Percentiles rank a stretch among this genome's conserved stretches.
Conservation (phyloP, 176 grass and related monocot genomes). For the Secale cereale region DNA sequence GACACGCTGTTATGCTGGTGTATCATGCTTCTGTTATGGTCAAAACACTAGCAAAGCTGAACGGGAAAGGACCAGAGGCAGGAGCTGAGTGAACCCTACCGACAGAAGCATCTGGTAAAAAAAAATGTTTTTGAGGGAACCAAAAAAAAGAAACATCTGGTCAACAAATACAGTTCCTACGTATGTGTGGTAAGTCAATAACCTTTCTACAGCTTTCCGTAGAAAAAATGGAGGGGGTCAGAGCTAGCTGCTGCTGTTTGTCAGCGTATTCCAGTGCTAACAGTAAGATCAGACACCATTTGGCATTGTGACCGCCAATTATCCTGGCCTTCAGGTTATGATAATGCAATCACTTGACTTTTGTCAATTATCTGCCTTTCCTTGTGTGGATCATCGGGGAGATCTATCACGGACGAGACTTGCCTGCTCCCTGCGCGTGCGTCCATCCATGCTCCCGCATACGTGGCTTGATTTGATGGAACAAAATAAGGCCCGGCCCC, state of each 20-base stretch:
- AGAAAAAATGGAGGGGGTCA: background rate
- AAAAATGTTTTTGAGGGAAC: too few species aligned
- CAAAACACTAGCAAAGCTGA: background rate
- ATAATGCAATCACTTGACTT: background rate
- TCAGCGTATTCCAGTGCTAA: background rate
- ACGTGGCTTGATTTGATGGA: too few species aligned
- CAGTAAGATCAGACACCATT: background rate
- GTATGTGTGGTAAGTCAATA: background rate
- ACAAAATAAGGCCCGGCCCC: too few species aligned
- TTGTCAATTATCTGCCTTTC: background rate
- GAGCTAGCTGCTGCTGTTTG: background rate
- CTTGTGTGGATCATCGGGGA: background rate
- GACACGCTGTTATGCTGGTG: background rate
- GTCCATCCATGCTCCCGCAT: too few species aligned
- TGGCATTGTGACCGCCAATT: background rate
- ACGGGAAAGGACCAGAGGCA: background rate
- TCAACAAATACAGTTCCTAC: background rate
- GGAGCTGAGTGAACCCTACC: background rate
- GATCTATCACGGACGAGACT: background rate
- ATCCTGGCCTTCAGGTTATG: background rate
- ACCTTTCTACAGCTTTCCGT: background rate
- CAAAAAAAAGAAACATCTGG: too few species aligned
- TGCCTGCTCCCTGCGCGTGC: too few species aligned
- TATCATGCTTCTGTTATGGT: background rate
- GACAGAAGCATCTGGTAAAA: background rate